A percentile compares a stretch with the other conserved stretches of the same genome.
Conservation (phyloP, 768 basidiomycete species). For the Lentinus tigrinus region DNA sequence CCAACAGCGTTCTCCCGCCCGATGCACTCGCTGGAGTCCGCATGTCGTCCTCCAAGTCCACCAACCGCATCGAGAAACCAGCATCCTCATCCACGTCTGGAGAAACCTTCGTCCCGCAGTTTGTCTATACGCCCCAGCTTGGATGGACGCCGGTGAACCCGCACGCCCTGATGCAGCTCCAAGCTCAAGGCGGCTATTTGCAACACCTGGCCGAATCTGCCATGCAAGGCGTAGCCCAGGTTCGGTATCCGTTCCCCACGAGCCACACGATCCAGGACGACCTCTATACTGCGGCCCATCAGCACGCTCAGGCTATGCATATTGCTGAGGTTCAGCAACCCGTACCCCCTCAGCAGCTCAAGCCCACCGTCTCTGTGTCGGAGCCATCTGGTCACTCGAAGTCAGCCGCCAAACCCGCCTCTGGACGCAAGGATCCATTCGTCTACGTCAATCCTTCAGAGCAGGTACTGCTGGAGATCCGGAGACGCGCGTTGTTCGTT, state of each 20-base stretch:
- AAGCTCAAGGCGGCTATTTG: neutral
- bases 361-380: no score
- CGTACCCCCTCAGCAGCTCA: no score
- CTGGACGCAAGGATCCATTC: neutral
- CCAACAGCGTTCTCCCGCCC: neutral
- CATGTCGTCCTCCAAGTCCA: neutral
- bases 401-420: neutral
- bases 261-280: no score
- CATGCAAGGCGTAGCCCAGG: no score
- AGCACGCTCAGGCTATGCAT: no score
- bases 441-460: neutral
- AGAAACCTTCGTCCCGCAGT: neutral
- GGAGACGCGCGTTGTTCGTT: constrained; percentile 7
- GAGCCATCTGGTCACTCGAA: no score
- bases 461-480: neutral
- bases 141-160: neutral
- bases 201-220: neutral
- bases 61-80: neutral
- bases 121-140: neutral
- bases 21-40: neutral
- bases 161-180: neutral
- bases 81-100: neutral
- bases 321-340: no score
- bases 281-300: no score
- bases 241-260: no score